Conservation (phyloP, 306 rosid genomes). For the Acacia crassicarpa region DNA sequence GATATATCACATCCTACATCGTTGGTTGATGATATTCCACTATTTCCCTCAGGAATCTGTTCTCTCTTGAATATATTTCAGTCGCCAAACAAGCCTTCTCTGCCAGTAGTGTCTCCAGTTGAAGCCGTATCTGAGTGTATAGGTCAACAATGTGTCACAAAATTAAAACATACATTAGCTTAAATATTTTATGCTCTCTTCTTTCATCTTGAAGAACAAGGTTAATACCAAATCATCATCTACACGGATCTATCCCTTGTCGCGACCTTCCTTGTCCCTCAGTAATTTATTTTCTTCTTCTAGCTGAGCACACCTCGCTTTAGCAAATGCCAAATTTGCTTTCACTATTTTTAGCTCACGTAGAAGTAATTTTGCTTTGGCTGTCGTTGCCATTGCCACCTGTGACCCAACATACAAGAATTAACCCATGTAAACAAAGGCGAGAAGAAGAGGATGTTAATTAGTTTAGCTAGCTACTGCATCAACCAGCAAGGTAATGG, state of each 20-base stretch:
- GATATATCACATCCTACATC: constrained; percentile 76
- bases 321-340: constrained; percentile 85
- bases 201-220: too few relatives aligned
- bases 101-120: constrained; percentile 81
- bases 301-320: constrained; percentile 81
- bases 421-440: too few relatives aligned
- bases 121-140: constrained; percentile 66
- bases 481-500: too few relatives aligned
- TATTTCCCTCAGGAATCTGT: constrained; percentile 80
- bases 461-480: too few relatives aligned
- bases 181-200: too few relatives aligned
- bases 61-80: constrained; percentile 78
- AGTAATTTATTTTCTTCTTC: constrained; percentile 92
- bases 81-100: constrained; percentile 85
- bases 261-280: constrained; percentile 74
- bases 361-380: constrained; percentile 86
- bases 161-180: too few relatives aligned
- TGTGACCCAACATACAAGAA: constrained; percentile 28
- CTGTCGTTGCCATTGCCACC: constrained; percentile 99
- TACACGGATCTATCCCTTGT: constrained; percentile 70
- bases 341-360: constrained; percentile 89
- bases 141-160: neutral
- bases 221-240: constrained; percentile 81
- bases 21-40: constrained; percentile 90
- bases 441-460: too few relatives aligned